A percentile compares a stretch with the other conserved stretches of the same genome.
Evolutionary conservation across 495 filamentous ascomycete genomes (phyloP).

Genomic region (Penicillium malachiteum): DNA sequence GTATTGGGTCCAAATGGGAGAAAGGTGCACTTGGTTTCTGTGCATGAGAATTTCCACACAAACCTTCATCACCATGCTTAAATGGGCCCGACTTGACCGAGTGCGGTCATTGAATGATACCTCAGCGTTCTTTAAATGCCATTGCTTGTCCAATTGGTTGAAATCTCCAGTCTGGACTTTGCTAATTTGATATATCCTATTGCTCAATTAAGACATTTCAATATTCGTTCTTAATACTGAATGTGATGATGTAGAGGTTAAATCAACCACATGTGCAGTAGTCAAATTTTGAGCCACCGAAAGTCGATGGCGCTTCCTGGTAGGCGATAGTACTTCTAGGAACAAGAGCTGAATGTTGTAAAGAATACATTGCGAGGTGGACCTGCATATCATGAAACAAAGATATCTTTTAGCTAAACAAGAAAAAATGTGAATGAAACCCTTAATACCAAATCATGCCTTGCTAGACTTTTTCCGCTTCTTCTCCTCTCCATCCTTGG

Average conservation of each 20-base stretch:
- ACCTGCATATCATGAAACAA: conserved; percentile 18
- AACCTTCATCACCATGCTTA: conserved; percentile 13
- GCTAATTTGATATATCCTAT: not conserved
- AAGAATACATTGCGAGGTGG: conserved; percentile 24
- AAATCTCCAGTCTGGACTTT: not conserved
- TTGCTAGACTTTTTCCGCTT: conserved; percentile 45
- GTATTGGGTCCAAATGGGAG: conserved; percentile 14
- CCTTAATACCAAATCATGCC: conserved; percentile 27
- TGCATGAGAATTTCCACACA: conserved; percentile 25
- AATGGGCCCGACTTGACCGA: not conserved
- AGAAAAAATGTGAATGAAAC: conserved; percentile 13
- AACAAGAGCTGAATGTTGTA: not conserved
- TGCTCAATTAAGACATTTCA: not conserved
- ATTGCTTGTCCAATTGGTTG: not conserved
- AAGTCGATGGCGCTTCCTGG: too few relatives aligned
- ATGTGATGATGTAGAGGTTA: too few relatives aligned
- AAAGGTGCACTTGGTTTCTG: conserved; percentile 19
- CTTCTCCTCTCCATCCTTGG: conserved; percentile 42
- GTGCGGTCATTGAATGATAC: not conserved
- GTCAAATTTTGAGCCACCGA: too few relatives aligned
- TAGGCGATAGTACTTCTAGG: too few relatives aligned
- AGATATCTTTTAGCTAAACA: conserved; percentile 25
- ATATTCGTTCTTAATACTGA: not conserved
- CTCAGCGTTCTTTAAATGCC: not conserved
- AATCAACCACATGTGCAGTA: too few relatives aligned